These are phyloP conservation scores for Marasmius oreades DNA, from an alignment of 1,284 basidiomycete genomes.

Conservation along the genomic window DNA sequence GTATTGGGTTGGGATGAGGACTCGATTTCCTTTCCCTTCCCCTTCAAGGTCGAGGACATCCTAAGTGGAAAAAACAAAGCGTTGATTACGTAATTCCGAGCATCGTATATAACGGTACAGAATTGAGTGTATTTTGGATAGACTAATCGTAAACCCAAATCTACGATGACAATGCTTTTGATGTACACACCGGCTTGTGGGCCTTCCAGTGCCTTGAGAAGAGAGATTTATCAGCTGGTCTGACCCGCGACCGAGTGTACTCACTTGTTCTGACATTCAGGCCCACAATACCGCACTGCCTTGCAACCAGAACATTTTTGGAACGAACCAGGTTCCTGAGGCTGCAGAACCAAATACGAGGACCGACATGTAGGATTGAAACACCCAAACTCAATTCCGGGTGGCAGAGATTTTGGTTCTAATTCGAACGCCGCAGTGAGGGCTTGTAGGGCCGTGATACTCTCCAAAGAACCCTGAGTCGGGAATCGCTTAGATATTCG, in stretches of 20 bases:
- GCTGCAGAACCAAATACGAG: background rate
- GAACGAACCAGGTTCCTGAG: background rate
- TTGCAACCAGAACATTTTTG: background rate
- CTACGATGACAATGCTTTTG: background rate
- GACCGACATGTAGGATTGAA: background rate
- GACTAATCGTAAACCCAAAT: too few relatives aligned
- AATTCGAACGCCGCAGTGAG: background rate
- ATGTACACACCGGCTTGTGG: background rate
- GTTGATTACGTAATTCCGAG: background rate
- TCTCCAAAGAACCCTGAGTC: background rate
- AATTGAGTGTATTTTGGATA: background rate
- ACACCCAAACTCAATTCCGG: background rate
- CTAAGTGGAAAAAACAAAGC: background rate
- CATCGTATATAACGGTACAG: background rate
- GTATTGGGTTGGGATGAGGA: slow-evolving; percentile 6
- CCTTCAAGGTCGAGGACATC: slow-evolving; percentile 6
- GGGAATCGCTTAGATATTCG: background rate
- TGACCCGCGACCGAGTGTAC: background rate
- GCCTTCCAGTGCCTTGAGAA: background rate
- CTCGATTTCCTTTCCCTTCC: slow-evolving; percentile 25
- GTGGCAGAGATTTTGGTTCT: background rate
- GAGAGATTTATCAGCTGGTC: background rate
- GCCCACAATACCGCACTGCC: background rate
- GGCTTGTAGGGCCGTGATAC: background rate
- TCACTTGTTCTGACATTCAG: background rate